Evolutionary conservation across 495 filamentous ascomycete species (phyloP), one percentile per base, ranked within the genome.

Genomic region (Aspergillus diversus): DNA sequence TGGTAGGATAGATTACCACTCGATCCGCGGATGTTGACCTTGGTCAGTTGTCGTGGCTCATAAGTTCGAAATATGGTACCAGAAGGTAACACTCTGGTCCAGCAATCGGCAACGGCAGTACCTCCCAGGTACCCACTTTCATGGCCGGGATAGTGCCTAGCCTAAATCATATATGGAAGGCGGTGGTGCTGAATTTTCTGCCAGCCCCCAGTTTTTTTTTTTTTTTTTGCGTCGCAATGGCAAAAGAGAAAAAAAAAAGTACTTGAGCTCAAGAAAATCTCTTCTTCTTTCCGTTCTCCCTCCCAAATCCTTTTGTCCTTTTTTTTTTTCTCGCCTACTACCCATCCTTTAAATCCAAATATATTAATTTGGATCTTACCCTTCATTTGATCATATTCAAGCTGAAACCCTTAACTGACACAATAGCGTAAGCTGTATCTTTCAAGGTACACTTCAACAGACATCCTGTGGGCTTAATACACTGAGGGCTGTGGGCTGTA

Each of bases 401-500:
- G 39, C 17, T 62, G n/a, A 60, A 56, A 65, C 66, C 63, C 63
- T 52, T 70, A 69, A 76, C 75, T 77, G 66, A 75, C 74, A 63
- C 68, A 75, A 69, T 68, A 71, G 70, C 68, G 71, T 74, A 71
- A 72, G 73, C 64, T 68, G 71, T 79, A 75, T 75, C 73, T 73
- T 68, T 43, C 68, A 69, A 74, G 74, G 55, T 71, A 69, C 77
- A 75, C 75, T 74, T 74, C 72, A 79, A 75, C 73, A 78, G 77
- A 80, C 74, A 77, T 64, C 66, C 72, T 80, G 76, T 76, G 78
- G 78, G 78, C 76, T 78, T 73, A 64, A 71, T 68, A 77, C 76
- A 79, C 72, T 71, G 78, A 79, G 78, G 78, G 79, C 79, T 81
- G 76, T 76, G 75, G 77, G 77, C 76, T 80, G 67, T 76, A 69